A percentile compares a stretch with the other conserved stretches of the same genome.
phyloP scores from a whole-genome alignment of 2,329 filamentous ascomycete genomes.

The Penicillium crustosum region DNA sequence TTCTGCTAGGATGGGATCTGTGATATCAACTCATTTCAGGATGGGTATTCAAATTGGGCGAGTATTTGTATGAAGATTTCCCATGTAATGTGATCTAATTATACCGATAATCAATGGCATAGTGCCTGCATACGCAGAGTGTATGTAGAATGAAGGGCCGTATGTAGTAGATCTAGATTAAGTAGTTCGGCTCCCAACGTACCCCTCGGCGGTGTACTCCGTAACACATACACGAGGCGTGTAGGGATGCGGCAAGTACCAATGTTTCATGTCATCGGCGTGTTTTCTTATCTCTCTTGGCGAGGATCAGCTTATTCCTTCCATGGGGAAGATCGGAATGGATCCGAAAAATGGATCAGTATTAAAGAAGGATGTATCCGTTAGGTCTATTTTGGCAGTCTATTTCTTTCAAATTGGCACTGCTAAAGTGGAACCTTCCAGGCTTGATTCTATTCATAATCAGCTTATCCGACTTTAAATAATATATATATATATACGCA shows the following conservation, averaged over 20 bases:
- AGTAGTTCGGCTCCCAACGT: neutral
- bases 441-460: neutral
- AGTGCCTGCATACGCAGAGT: neutral
- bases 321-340: constrained; percentile 6
- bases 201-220: neutral
- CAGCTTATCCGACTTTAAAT: neutral
- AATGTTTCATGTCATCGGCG: constrained; percentile 4
- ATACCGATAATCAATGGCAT: neutral
- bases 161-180: neutral
- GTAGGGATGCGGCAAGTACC: constrained; percentile 3
- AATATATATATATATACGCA: neutral
- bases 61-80: neutral
- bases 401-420: neutral
- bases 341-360: constrained; percentile 13
- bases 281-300: constrained; percentile 12
- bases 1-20: neutral
- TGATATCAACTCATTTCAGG: constrained; percentile 7
- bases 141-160: neutral
- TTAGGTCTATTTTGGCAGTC: neutral
- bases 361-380: neutral
- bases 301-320: constrained; percentile 1
- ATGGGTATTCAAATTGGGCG: neutral
- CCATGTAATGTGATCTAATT: neutral
- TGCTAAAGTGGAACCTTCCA: neutral
- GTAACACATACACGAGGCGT: neutral